Base-by-base conservation (phyloP, 169 alveolate species). In the Sarcocystis neurona region DNA sequence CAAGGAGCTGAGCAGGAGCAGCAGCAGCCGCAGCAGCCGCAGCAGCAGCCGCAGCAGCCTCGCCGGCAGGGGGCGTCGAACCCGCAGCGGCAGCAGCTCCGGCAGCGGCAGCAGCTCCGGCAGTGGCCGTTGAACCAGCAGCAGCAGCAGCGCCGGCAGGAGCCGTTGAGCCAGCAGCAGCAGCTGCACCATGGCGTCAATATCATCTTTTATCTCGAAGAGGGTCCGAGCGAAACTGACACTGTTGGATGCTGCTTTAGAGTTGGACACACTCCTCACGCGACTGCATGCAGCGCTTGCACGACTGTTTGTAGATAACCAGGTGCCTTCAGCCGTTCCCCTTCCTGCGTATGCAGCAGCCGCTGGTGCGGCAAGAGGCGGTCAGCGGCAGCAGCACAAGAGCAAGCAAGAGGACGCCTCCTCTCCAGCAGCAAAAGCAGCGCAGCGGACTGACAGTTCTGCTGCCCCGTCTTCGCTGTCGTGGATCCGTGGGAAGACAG, bases 241-340 rank as follows among this genome's bases (percentile, higher is more conserved):
- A 1, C 34, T 72, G 82, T 5, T 72, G 58, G 82, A 72, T 39
- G 47, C 82, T 3, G 82, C 82, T 2, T 37, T 72, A 15, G 82
- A 72, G 53, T 30, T 39, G 0, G 82, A 72, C 82, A 72, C 82
- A 1, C 82, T 72, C 48, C 30, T 72, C 18, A 72, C 82, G 56
- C 82, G 82, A 23, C 58, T 43, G 34, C 15, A 43, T 2, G 82
- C 82, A 53, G 41, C 58, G 0, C 58, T 43, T 56, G 20, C 53
- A 4, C 82, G 56, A 6, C 34, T 72, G 37, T 72, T 72, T 39
- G 82, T 39, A 27, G 56, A 39, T 18, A 1, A 27, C 12, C 34
- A 15, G 2, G 58, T 72, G 34, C 82, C 82, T 18, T 10, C 58
- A 1, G 18, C 82, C 4, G 34, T 72, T 1, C 82, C 82, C 2